A percentile compares a stretch with the other conserved stretches of the same genome.
phyloP scores from a whole-genome alignment of 106 monocot genomes.

The Amphibolis antarctica region DNA sequence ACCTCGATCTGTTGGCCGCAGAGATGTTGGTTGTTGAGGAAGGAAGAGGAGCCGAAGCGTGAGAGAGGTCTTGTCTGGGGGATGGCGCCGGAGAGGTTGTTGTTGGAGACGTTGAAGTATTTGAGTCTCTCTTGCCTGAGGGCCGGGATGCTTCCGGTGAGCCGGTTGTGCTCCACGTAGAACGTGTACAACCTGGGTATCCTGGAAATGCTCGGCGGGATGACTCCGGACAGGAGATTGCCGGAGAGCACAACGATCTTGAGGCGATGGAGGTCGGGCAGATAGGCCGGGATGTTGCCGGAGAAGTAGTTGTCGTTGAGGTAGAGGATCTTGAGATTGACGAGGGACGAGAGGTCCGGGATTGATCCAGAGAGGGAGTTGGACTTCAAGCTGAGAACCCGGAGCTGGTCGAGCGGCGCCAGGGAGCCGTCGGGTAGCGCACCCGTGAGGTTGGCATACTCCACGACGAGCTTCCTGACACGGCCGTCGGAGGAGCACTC shows the following conservation, averaged over 20 bases:
- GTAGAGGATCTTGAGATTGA: conserved; percentile 64
- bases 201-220: conserved; percentile 34
- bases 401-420: conserved; percentile 58
- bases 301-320: conserved; percentile 59
- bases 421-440: conserved; percentile 16
- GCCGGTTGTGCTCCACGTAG: conserved; percentile 45
- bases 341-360: conserved; percentile 53
- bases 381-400: conserved; percentile 85
- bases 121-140: conserved; percentile 42
- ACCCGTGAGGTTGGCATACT: conserved; percentile 68
- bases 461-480: conserved; percentile 82
- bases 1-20: conserved; percentile 47
- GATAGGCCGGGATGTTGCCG: conserved; percentile 42
- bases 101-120: conserved; percentile 61
- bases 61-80: conserved; percentile 34
- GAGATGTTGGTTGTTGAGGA: conserved; percentile 39
- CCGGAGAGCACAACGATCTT: conserved; percentile 54
- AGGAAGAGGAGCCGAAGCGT: conserved; percentile 55
- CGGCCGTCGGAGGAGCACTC: conserved; percentile 42
- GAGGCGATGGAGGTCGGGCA: conserved; percentile 58
- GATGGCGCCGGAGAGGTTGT: conserved; percentile 64
- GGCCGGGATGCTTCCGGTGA: conserved; percentile 50
- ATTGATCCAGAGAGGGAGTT: conserved; percentile 60
- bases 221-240: conserved; percentile 54
- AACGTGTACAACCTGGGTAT: conserved; percentile 46